Evolutionary conservation across 371 early-diverging fungal genomes (phyloP), one percentile per base, ranked within the genome.

Genomic region (Apophysomyces sp.): DNA sequence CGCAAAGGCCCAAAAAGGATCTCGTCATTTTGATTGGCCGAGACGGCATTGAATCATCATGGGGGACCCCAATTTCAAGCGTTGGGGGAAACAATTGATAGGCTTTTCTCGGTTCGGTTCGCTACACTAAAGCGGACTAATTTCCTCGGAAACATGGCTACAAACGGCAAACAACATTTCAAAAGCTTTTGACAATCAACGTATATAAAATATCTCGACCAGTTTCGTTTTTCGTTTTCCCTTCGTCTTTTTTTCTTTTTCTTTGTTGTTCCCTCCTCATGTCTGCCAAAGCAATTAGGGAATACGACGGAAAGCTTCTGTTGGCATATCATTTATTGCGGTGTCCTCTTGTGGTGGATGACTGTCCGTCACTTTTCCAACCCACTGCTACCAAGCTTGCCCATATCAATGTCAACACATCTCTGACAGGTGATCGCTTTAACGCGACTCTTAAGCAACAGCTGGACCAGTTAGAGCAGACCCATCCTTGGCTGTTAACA

Each of bases 221-320:
- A 4, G 49, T 26, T n/a, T n/a, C 41, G 9, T 13, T 21, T 16
- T 44, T 44, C 5, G 8, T 44, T 13, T 41, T 44, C 6, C 21
- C 49, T 44, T 21, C 5, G 9, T 21, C 26, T 1, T 44, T n/a
- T 6, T 44, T 44, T 44, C 24, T 24, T 56, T 36, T 30, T 24
- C 5, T 34, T 26, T 8, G 18, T 44, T 1, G n/a, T n/a, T 21
- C 11, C 3, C 24, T 44, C 21, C 11, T 30, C 57, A 95, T 96
- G 96, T 94, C 94, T 55, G 95, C 96, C 64, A 95, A 96, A 79
- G 89, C 97, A 41, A 90, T 97, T 65, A 89, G 94, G 68, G 97
- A 97, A 80, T 96, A 87, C 78, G 95, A 96, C 75, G 97, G 97
- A 66, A 97, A 97, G 86, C 88, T 87, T 56, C 78, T 97, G 67